Conservation (phyloP, 2,329 filamentous ascomycete genomes). For the Pezicula carpinea region DNA sequence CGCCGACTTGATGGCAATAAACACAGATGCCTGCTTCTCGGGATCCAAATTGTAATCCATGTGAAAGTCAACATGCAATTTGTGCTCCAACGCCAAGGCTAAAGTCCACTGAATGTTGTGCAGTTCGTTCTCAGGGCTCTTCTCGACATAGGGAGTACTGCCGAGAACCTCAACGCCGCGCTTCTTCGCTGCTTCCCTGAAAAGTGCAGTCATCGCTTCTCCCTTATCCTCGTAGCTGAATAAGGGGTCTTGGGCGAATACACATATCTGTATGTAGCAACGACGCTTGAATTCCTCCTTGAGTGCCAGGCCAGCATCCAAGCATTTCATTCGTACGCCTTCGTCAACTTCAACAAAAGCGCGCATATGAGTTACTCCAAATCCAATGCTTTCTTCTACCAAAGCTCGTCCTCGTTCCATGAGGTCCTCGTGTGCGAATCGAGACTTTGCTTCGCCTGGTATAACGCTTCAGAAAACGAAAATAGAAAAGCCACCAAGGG, state of each 20-base stretch:
- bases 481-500: background rate
- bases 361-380: constrained; percentile 65
- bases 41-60: constrained; percentile 64
- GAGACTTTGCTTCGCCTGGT: constrained; percentile 49
- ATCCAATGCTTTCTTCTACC: constrained; percentile 57
- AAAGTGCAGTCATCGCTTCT: constrained; percentile 44
- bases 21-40: constrained; percentile 44
- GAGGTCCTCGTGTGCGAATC: constrained; percentile 60
- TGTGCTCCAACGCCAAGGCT: constrained; percentile 42
- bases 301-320: constrained; percentile 52
- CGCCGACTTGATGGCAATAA: constrained; percentile 48
- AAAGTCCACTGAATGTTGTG: constrained; percentile 62
- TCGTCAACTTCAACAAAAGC: constrained; percentile 69
- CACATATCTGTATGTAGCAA: constrained; percentile 62
- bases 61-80: constrained; percentile 64
- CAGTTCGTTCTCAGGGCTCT: constrained; percentile 36
- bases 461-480: constrained; percentile 8
- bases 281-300: constrained; percentile 47
- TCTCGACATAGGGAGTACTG: constrained; percentile 67
- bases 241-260: constrained; percentile 66
- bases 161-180: constrained; percentile 55
- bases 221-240: constrained; percentile 50
- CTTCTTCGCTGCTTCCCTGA: constrained; percentile 39
- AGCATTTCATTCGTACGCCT: constrained; percentile 51
- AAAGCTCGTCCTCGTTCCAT: constrained; percentile 59